Evolutionary conservation across 176 grass and related monocot genomes (phyloP).

Genomic region (Phragmites australis): DNA sequence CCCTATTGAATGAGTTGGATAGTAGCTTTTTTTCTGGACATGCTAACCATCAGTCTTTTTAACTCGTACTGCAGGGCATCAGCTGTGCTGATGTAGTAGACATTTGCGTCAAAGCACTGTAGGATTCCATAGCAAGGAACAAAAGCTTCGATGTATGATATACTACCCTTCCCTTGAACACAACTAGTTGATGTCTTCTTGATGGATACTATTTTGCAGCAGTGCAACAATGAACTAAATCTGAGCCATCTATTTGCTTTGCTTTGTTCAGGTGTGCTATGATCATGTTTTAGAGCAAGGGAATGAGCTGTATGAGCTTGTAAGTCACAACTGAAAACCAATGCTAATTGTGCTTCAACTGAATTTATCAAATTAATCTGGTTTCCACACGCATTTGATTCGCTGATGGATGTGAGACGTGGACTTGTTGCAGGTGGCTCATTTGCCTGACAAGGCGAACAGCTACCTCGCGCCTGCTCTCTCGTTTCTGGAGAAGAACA

Average conservation of each 20-base stretch:
- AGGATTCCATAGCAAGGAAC: slow-evolving; percentile 75
- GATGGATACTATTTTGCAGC: neutral
- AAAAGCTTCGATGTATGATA: slow-evolving; percentile 82
- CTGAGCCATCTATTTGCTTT: neutral
- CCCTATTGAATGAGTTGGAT: neutral
- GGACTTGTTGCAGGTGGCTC: slow-evolving; percentile 53
- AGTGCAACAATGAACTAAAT: neutral
- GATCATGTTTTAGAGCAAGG: slow-evolving; percentile 68
- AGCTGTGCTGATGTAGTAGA: slow-evolving; percentile 83
- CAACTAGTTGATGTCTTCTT: neutral
- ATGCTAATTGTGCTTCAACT: neutral
- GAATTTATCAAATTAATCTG: neutral
- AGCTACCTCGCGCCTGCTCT: slow-evolving; percentile 74
- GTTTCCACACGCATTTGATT: neutral
- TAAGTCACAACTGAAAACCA: slow-evolving; percentile 26
- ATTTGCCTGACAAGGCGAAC: slow-evolving; percentile 87
- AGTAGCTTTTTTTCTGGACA: neutral
- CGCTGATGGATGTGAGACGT: neutral
- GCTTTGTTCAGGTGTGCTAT: slow-evolving; percentile 54
- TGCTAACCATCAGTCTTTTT: slow-evolving; percentile 19
- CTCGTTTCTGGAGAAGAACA: slow-evolving; percentile 77
- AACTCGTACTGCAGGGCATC: slow-evolving; percentile 47
- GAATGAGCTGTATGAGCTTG: slow-evolving; percentile 69
- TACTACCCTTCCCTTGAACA: neutral
- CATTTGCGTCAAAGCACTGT: slow-evolving; percentile 75